Base-by-base conservation (phyloP, 1,284 basidiomycete genomes). In the Marasmius sp. region DNA sequence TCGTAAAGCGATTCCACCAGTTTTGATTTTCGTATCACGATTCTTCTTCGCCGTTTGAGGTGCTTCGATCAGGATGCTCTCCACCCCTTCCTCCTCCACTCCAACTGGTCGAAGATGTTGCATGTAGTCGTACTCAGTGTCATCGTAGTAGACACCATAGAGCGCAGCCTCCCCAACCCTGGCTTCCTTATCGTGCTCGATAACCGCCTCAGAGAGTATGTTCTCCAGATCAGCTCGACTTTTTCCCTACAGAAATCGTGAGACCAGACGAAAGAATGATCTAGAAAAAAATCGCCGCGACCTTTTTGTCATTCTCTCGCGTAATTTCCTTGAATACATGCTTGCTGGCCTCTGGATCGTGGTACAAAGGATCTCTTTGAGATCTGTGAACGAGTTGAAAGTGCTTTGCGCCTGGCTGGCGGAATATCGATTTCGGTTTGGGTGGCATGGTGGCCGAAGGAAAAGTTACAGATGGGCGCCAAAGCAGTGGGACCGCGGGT, bases 61-160 rank as follows among this genome's bases (percentile, higher is more conserved):
- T 16, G 89, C 92, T 66, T 93, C 89, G 51, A 96, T 81, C 64
- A 94, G 81, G 41, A 91, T 74, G 65, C 85, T 90, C 43, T 92
- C 91, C 10, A 92, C 85, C 4, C 89, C 91, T 47, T 91, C 92
- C 70, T 90, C 88, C 64, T 87, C 81, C 5, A 83, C 66, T 4
- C 93, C 94, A 48, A 94, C 86, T 0, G 85, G 71, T 22, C 92
- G 88, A 41, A 99, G 83, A 77, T 99, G 97, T 76, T 97, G 92
- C 94, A 98, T 97, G 80, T 99, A 99, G 75, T 99, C 94, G 79
- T 99, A 99, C 61, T 94, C 85, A n/a, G 94, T 93, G 72, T 99
- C 97, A 77, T 99, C 96, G 79, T 87, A 99, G 77, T 95, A 95
- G 71, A 99, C 81, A 10, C 95, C 97, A 74, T 98, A 97, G 27